Evolutionary conservation across 169 alveolate species (phyloP), one percentile per base, ranked within the genome.

Genomic region (Plasmodium billcollinsi): DNA sequence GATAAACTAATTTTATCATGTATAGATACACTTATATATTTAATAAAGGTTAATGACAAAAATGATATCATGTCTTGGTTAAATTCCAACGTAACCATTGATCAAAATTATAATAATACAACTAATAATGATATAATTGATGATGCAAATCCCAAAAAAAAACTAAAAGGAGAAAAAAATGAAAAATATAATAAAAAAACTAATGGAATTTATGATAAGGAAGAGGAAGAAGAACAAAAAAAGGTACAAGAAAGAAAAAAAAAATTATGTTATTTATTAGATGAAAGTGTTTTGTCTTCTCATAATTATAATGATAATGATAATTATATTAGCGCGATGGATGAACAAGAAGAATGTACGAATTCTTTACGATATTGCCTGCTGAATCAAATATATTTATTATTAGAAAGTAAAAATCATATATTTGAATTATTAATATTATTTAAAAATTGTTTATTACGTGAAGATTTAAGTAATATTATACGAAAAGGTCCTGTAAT

Each of bases 371-470:
- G 92, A 15, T 86, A 86, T 65, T 86, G 92, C 26, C 24, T 86
- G 45, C 14, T 86, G 7, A 62, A 72, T 65, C 88, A 86, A 21
- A 86, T 86, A 71, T 59, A 70, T n/a, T 54, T 86, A 52, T 66
- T 86, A 71, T 56, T 86, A 21, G 88, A 86, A 24, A 72, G 88
- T 61, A 86, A 72, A 49, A 86, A 86, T 62, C 88, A 86, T 52
- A 29, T 86, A 33, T 61, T 73, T 86, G 92, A 86, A 52, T 15
- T 72, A 29, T 52, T 86, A 62, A 12, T 59, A 72, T 47, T 86
- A 45, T 86, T 86, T 18, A 86, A 86, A 86, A 70, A 86, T 65
- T 72, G 86, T 14, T 24, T 86, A 58, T 62, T 86, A 11, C 43
- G 88, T 15, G 92, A 86, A 45, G 88, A 86, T 52, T 29, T 86